A percentile compares a stretch with the other conserved stretches of the same genome.
Evolutionary conservation across 805 yeast genomes (phyloP).

Genomic region (Komagataella phaffii): DNA sequence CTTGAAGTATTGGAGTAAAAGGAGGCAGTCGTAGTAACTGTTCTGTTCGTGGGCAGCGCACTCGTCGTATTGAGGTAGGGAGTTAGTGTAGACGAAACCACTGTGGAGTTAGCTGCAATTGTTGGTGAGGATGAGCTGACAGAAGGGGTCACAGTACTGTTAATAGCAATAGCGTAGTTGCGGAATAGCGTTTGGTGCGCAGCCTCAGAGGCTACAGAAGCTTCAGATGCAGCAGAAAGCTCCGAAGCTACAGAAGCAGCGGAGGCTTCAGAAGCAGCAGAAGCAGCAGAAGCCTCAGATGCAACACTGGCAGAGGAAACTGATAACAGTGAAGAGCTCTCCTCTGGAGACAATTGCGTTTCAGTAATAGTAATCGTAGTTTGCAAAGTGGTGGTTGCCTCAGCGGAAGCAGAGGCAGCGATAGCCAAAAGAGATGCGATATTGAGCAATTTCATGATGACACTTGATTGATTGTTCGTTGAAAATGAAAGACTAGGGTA

Average conservation of each 20-base stretch:
- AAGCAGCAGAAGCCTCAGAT: conserved; percentile 10
- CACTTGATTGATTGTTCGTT: neutral
- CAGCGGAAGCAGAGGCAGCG: neutral
- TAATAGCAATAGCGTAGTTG: conserved; percentile 6
- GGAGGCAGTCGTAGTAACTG: conserved; percentile 12
- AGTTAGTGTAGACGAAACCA: conserved; percentile 3
- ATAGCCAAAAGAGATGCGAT: neutral
- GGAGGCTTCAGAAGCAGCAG: conserved; percentile 11
- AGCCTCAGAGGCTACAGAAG: conserved; percentile 11
- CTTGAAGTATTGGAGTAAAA: conserved; percentile 7
- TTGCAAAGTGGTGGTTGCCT: neutral
- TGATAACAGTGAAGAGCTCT: conserved; percentile 19
- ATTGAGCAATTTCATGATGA: neutral
- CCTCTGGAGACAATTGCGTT: conserved; percentile 32
- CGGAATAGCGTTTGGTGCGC: conserved; percentile 7
- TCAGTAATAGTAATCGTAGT: conserved; percentile 30
- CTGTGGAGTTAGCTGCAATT: conserved; percentile 7
- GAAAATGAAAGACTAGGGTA: neutral
- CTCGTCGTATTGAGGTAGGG: conserved; percentile 5
- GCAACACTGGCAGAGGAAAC: conserved; percentile 8
- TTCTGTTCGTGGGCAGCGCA: conserved; percentile 9
- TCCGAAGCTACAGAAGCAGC: conserved; percentile 10
- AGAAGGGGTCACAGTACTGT: conserved; percentile 8
- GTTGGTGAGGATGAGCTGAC: conserved; percentile 10
- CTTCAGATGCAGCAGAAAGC: conserved; percentile 9